These are phyloP conservation scores for Cucurbitaria berberidis DNA, from an alignment of 2,329 filamentous ascomycete species.

Conservation along the genomic window DNA sequence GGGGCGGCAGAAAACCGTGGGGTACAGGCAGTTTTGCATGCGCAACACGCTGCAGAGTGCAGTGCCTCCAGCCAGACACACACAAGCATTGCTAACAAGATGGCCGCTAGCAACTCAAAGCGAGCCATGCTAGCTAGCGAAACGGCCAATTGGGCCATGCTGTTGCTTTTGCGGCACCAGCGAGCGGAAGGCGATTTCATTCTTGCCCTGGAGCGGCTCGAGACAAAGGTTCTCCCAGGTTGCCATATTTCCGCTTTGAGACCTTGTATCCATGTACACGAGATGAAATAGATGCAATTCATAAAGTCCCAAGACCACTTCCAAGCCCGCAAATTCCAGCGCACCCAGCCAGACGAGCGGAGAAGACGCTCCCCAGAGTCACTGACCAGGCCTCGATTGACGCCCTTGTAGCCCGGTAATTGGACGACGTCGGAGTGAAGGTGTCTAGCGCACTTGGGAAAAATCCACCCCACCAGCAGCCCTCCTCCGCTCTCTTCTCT, in stretches of 20 bases:
- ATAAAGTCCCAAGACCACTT: slow-evolving; percentile 26
- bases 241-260: slow-evolving; percentile 29
- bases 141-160: slow-evolving; percentile 21
- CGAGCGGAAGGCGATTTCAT: slow-evolving; percentile 18
- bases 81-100: slow-evolving; percentile 24
- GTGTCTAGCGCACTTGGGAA: slow-evolving; percentile 41
- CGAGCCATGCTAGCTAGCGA: background rate
- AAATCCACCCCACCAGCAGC: slow-evolving; percentile 44
- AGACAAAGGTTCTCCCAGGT: slow-evolving; percentile 18
- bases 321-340: slow-evolving; percentile 26
- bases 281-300: slow-evolving; percentile 16
- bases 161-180: background rate
- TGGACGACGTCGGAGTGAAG: slow-evolving; percentile 40
- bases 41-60: slow-evolving; percentile 30
- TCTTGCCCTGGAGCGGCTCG: slow-evolving; percentile 8
- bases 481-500: slow-evolving; percentile 32
- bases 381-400: slow-evolving; percentile 30
- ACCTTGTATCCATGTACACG: slow-evolving; percentile 3
- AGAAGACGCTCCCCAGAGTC: slow-evolving; percentile 22
- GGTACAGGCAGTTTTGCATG: slow-evolving; percentile 43
- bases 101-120: background rate
- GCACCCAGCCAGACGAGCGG: slow-evolving; percentile 23
- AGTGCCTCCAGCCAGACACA: slow-evolving; percentile 26
- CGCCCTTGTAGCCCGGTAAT: slow-evolving; percentile 37
- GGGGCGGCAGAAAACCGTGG: slow-evolving; percentile 46